Percentiles rank a stretch among this genome's conserved stretches.
Conservation (phyloP, 1,139 yeast species). For the Debaryomycetaceae sp. region DNA sequence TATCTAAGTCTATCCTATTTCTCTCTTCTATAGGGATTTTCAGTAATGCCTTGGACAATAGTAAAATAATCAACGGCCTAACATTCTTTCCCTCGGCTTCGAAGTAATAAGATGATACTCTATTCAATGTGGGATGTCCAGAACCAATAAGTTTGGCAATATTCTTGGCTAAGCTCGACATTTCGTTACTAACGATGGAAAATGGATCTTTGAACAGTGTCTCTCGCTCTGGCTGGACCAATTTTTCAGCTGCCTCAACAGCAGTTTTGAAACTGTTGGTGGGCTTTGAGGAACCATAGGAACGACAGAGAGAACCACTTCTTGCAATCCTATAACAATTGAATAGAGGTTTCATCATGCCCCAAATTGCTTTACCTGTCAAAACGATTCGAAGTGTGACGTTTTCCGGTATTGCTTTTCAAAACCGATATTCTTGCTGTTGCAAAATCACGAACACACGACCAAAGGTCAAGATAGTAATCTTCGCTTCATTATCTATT, state of each 20-base stretch:
- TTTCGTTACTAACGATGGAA: constrained; percentile 88
- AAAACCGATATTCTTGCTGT: not conserved
- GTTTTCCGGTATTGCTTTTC: not conserved
- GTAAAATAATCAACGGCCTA: constrained; percentile 82
- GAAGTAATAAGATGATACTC: constrained; percentile 89
- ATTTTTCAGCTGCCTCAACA: constrained; percentile 70
- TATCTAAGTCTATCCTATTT: constrained; percentile 59
- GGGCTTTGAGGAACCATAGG: constrained; percentile 1
- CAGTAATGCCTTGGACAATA: constrained; percentile 77
- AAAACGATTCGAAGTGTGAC: not conserved
- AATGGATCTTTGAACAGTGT: constrained; percentile 69
- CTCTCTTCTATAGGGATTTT: constrained; percentile 72
- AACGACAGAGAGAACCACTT: not conserved
- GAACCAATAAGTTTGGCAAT: constrained; percentile 86
- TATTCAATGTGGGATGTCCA: constrained; percentile 87
- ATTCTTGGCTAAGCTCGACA: constrained; percentile 84
- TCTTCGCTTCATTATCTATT: not conserved
- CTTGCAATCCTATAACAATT: not conserved
- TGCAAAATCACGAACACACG: not conserved
- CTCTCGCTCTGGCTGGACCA: constrained; percentile 68
- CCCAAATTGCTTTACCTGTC: not conserved
- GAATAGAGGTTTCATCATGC: not conserved
- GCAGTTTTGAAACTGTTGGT: constrained; percentile 48
- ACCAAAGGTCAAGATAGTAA: not conserved
- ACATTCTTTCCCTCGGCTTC: constrained; percentile 96